A percentile compares a stretch with the other conserved stretches of the same genome.
These are phyloP conservation scores for Aspergillus puulaauensis DNA, from an alignment of 2,329 filamentous ascomycete genomes.

Conservation along the genomic window DNA sequence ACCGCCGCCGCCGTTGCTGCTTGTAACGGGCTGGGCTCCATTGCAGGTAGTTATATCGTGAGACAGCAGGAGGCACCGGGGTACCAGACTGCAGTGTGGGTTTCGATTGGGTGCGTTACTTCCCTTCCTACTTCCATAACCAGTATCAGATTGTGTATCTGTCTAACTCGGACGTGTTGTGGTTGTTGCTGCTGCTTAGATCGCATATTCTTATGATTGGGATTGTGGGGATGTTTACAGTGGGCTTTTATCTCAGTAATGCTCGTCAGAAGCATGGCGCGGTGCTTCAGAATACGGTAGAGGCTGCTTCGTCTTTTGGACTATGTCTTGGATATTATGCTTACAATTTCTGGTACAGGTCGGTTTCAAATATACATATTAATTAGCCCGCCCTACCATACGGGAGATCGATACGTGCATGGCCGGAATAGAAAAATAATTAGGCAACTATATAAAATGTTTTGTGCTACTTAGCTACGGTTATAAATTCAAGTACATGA, in stretches of 20 bases:
- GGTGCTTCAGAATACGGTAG: constrained; percentile 50
- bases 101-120: constrained; percentile 55
- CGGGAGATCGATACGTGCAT: background rate
- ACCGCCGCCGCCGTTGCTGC: constrained; percentile 61
- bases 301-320: background rate
- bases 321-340: background rate
- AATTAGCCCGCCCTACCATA: background rate
- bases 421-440: background rate
- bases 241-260: constrained; percentile 57
- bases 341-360: background rate
- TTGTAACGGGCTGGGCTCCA: constrained; percentile 63
- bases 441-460: background rate
- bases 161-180: background rate
- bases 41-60: constrained; percentile 67
- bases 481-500: background rate
- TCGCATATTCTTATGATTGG: constrained; percentile 60
- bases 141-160: background rate
- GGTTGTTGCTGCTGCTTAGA: constrained; percentile 21
- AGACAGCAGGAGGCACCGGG: constrained; percentile 59
- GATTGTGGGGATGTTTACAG: constrained; percentile 52
- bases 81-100: constrained; percentile 66
- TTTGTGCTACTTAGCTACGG: no score
- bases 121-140: background rate
- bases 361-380: constrained; percentile 10
- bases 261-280: constrained; percentile 48